These are phyloP conservation scores for Thelephora terrestris DNA, from an alignment of 1,284 basidiomycete species.

Conservation along the genomic window DNA sequence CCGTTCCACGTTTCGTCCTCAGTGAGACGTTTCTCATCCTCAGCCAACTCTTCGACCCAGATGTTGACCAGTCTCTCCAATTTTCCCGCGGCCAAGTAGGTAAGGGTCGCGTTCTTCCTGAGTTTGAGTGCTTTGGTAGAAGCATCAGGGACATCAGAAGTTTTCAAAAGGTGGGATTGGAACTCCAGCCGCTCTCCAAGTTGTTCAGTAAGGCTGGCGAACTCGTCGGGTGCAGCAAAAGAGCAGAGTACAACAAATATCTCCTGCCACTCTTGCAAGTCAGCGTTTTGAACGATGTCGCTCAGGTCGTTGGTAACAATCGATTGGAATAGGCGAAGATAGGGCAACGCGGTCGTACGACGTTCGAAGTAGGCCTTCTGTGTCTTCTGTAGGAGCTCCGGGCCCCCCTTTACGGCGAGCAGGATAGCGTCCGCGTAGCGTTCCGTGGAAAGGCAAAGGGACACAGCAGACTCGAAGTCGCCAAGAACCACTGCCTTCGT, in stretches of 20 bases:
- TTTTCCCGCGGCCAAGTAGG: constrained; percentile 84
- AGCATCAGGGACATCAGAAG: constrained; percentile 36
- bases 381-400: constrained; percentile 81
- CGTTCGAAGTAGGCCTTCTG: constrained; percentile 93
- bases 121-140: constrained; percentile 41
- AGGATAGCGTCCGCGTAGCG: constrained; percentile 93
- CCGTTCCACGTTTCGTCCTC: constrained; percentile 36
- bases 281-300: constrained; percentile 94
- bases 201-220: constrained; percentile 80
- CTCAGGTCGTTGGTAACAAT: constrained; percentile 89
- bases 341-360: constrained; percentile 69
- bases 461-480: constrained; percentile 90
- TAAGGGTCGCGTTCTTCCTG: constrained; percentile 87
- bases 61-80: constrained; percentile 87
- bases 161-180: constrained; percentile 53
- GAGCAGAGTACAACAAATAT: constrained; percentile 97
- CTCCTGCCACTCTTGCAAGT: constrained; percentile 92
- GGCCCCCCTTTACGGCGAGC: constrained; percentile 85
- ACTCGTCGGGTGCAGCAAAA: constrained; percentile 82
- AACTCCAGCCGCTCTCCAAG: constrained; percentile 88
- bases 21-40: constrained; percentile 64
- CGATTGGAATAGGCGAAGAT: constrained; percentile 91
- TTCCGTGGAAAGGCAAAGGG: constrained; percentile 82
- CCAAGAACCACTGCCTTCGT: constrained; percentile 92
- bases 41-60: constrained; percentile 86